Base-by-base conservation (phyloP, 768 basidiomycete genomes). In the Amanita molliuscula region DNA sequence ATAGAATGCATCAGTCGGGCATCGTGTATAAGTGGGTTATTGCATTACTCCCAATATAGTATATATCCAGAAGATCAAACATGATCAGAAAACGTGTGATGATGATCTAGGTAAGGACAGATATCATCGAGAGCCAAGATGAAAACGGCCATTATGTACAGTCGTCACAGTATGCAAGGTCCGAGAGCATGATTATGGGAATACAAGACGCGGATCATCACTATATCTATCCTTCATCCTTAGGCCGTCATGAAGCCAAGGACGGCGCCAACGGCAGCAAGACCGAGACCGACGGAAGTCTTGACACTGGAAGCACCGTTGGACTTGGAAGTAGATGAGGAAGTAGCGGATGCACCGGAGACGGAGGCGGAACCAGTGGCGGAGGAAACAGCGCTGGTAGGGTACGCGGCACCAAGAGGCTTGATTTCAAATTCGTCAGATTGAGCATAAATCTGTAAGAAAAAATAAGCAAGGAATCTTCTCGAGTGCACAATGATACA, bases 221-320 rank as follows among this genome's bases (percentile, higher is more conserved):
- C 16, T 41, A 35, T 47, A 31, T 20, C 15, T 23, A 23, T 26
- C 26, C 15, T 37, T 7, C 38, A 40, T 20, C 8, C 9, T 25
- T 36, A 50, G 34, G 49, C 49, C n/a, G 49, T 44, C 44, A 52
- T 52, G 44, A 52, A 43, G n/a, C 51, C 51, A 34, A 52, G 51
- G 15, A 43, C 51, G 6, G 44, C 45, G 29, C 51, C 51, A 13
- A 52, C 29, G 2, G 51, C 51, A 46, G 45, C 45, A 1, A 52
- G 36, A 15, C 51, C 36, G 13, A 52, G 34, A 40, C 43, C 51
- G 8, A 26, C n/a, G 31, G 44, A 52, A 13, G 51, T 28, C 16
- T 47, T 52, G 45, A 46, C 7, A 9, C 13, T 35, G 44, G 26
- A 37, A 16, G 44, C 43, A 34, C 51, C 36, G 11, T 31, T 36